A percentile compares a stretch with the other conserved stretches of the same genome.
phyloP scores from a whole-genome alignment of 495 filamentous ascomycete species.

The Aspergillus sclerotiicarbonarius region DNA sequence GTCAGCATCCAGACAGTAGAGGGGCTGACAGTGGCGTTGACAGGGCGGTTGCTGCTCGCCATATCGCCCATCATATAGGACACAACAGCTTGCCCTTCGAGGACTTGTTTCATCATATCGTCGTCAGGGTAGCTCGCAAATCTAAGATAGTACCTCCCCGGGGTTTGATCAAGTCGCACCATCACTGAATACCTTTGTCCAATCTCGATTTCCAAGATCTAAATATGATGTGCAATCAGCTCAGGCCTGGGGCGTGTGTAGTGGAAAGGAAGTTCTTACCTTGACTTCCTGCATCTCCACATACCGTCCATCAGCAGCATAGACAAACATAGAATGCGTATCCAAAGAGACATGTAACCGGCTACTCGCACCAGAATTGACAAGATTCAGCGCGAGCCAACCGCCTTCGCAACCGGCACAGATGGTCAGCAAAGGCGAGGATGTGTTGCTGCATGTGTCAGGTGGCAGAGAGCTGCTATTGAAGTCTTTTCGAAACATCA shows the following conservation, averaged over 20 bases:
- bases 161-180: constrained; percentile 20
- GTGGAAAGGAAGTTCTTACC: constrained; percentile 6
- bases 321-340: constrained; percentile 22
- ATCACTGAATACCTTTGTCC: constrained; percentile 26
- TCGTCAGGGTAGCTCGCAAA: constrained; percentile 18
- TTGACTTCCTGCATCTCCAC: constrained; percentile 22
- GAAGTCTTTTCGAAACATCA: constrained; percentile 19
- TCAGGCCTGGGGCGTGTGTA: not conserved
- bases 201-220: constrained; percentile 18
- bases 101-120: constrained; percentile 18
- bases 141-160: constrained; percentile 19
- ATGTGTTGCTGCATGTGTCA: constrained; percentile 19
- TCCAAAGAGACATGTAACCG: constrained; percentile 18
- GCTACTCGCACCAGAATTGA: constrained; percentile 19
- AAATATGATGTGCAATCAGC: not conserved
- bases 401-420: constrained; percentile 6
- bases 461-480: constrained; percentile 18
- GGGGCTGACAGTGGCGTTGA: constrained; percentile 4
- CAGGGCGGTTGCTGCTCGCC: not conserved
- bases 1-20: constrained; percentile 16
- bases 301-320: constrained; percentile 25
- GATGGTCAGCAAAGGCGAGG: constrained; percentile 14
- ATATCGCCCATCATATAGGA: constrained; percentile 7
- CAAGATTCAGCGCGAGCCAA: constrained; percentile 22
- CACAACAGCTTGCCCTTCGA: constrained; percentile 17